Base-by-base conservation (phyloP, 2,329 filamentous ascomycete species). In the Cladosporium oxysporum region DNA sequence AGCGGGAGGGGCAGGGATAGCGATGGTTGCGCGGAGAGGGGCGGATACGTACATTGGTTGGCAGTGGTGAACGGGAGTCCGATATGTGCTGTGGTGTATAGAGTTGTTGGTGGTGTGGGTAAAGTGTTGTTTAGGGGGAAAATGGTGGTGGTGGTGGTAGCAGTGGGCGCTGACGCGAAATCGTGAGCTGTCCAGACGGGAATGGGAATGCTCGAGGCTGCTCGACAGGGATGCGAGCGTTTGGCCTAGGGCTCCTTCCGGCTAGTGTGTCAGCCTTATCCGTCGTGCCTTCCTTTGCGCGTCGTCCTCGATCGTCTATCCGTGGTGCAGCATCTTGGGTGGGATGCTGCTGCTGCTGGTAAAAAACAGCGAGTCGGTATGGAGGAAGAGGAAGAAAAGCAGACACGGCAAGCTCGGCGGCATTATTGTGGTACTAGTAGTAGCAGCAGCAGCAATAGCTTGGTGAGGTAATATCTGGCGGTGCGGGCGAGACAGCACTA, bases 41-140 rank as follows among this genome's bases (percentile, higher is more conserved):
- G 61, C 61, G 61, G 50, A 35, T 63, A 57, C 61, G 61, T 63
- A 63, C 61, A 63, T 41, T 23, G 33, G 18, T 8, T 21, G 41
- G 14, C 41, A 47, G 41, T 21, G 35, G 31, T 31, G 57, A 41
- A 26, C 12, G 58, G 23, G 53, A 31, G 28, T 55, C 21, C 44
- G 61, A 63, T 57, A 61, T 12, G 26, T 23, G 50, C 31, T 6
- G 61, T 12, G 60, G 14, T 14, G 60, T 63, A 55, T 63, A 55
- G 29, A 18, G 8, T 50, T 31, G 11, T 4, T 29, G 44, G 18
- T 6, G 41, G 41, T 33, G 52, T 55, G 4, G 29, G 35, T n/a
- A 7, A 41, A 21, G 41, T 33, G 41, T 53, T 50, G 37, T 53
- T 50, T 52, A 49, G 29, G 33, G 44, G 33, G 37, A 18, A 10